phyloP scores from a whole-genome alignment of 345 rosid genomes.

The Eucalyptus victrix region DNA sequence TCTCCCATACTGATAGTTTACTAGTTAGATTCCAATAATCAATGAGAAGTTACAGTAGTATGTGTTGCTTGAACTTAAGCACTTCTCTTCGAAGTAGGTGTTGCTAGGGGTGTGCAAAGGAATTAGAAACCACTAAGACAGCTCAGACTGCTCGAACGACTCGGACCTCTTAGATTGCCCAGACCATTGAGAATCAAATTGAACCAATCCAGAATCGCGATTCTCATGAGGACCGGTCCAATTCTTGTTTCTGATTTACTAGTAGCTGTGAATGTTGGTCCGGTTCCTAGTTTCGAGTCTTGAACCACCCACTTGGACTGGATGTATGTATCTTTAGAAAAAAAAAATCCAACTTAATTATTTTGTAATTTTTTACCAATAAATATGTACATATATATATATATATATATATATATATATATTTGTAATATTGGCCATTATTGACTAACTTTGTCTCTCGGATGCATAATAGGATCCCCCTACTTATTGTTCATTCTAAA shows the following conservation, averaged over 20 bases:
- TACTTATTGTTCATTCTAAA: not conserved
- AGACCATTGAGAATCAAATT: fast-evolving
- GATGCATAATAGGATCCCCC: not conserved
- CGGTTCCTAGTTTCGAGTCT: fast-evolving
- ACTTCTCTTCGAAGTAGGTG: not conserved
- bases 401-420: too few species aligned
- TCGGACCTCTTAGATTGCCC: fast-evolving
- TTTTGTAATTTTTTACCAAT: too few species aligned
- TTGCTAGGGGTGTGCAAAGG: not conserved
- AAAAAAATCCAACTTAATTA: too few species aligned
- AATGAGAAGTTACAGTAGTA: not conserved
- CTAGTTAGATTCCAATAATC: not conserved
- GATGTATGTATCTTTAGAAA: too few species aligned
- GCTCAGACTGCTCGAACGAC: fast-evolving
- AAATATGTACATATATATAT: too few species aligned
- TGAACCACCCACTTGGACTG: fast-evolving
- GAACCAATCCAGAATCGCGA: fast-evolving
- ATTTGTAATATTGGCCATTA: too few species aligned
- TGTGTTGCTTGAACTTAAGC: not conserved
- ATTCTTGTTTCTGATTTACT: too few species aligned
- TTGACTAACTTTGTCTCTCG: too few species aligned
- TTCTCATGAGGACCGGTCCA: not conserved
- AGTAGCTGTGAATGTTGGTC: not conserved
- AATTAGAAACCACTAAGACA: not conserved
- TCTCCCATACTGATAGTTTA: fast-evolving